phyloP scores from a whole-genome alignment of 148 eudicot genomes.

The Rhododendron kiyosumense region DNA sequence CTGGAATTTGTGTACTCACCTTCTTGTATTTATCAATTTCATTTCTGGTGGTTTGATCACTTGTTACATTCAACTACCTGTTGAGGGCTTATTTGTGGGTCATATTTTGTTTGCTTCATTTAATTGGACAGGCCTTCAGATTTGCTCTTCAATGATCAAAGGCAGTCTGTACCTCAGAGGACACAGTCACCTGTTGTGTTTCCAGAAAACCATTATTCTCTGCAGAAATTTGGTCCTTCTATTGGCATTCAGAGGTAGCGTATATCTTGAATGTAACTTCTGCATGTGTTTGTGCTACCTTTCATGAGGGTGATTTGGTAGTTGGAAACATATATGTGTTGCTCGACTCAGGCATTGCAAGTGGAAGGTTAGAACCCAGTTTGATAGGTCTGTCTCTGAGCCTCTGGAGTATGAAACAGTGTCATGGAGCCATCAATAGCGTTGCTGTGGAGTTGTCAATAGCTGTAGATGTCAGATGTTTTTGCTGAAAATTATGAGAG shows the following conservation, averaged over 20 bases:
- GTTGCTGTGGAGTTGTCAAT: neutral
- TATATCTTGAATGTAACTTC: neutral
- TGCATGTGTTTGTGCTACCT: neutral
- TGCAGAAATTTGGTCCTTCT: constrained; percentile 4
- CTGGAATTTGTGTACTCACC: neutral
- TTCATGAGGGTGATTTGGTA: neutral
- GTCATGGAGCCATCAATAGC: neutral
- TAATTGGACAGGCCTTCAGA: constrained; percentile 17
- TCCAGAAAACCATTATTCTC: constrained; percentile 16
- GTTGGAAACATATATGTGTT: neutral
- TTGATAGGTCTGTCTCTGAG: too few species aligned
- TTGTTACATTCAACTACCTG: neutral
- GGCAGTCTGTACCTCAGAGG: constrained; percentile 17
- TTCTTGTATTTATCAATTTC: neutral
- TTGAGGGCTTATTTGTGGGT: constrained; percentile 3
- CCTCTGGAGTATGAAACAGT: neutral
- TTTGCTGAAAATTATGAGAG: neutral
- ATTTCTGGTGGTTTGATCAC: neutral
- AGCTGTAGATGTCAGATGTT: neutral
- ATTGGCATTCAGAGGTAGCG: constrained; percentile 21
- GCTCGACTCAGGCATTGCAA: neutral
- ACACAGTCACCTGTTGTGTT: constrained; percentile 16
- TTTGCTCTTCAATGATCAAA: constrained; percentile 14
- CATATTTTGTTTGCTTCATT: constrained; percentile 1
- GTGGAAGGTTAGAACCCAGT: neutral